These are phyloP conservation scores for Sutorius australiensis DNA, from an alignment of 768 basidiomycete species.

Conservation along the genomic window DNA sequence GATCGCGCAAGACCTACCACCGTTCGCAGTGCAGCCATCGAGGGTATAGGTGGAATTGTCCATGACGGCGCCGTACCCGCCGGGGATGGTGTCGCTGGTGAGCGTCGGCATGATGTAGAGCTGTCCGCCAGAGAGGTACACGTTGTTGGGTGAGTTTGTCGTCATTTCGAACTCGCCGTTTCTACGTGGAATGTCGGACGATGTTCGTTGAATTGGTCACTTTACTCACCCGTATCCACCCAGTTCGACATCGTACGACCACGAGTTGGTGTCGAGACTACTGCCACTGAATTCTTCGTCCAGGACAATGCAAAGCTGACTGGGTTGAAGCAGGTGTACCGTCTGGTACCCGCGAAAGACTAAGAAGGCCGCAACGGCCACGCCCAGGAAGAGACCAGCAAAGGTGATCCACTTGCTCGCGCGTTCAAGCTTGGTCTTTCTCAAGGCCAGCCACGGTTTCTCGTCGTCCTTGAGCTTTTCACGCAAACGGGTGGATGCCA, in stretches of 20 bases:
- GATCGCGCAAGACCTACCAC: not conserved
- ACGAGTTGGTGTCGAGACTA: slow-evolving; percentile 41
- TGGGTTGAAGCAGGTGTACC: slow-evolving; percentile 35
- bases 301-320: slow-evolving; percentile 42
- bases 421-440: slow-evolving; percentile 26
- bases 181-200: slow-evolving; percentile 14
- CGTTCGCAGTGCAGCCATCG: slow-evolving; percentile 33
- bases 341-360: slow-evolving; percentile 43
- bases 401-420: slow-evolving; percentile 51
- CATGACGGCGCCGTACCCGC: slow-evolving; percentile 35
- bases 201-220: not conserved
- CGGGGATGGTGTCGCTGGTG: slow-evolving; percentile 44
- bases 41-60: slow-evolving; percentile 38
- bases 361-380: slow-evolving; percentile 39
- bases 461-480: slow-evolving; percentile 46
- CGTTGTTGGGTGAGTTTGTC: slow-evolving; percentile 37
- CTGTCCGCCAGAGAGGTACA: slow-evolving; percentile 45
- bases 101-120: slow-evolving; percentile 61
- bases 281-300: slow-evolving; percentile 44
- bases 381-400: slow-evolving; percentile 38
- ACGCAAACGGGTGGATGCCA: slow-evolving; percentile 47
- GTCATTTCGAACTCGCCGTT: slow-evolving; percentile 60
- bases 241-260: slow-evolving; percentile 49
- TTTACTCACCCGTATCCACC: slow-evolving; percentile 47
- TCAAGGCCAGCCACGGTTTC: slow-evolving; percentile 45